Base-by-base conservation (phyloP, 2,329 filamentous ascomycete species). In the Aspergillus viridinutans region DNA sequence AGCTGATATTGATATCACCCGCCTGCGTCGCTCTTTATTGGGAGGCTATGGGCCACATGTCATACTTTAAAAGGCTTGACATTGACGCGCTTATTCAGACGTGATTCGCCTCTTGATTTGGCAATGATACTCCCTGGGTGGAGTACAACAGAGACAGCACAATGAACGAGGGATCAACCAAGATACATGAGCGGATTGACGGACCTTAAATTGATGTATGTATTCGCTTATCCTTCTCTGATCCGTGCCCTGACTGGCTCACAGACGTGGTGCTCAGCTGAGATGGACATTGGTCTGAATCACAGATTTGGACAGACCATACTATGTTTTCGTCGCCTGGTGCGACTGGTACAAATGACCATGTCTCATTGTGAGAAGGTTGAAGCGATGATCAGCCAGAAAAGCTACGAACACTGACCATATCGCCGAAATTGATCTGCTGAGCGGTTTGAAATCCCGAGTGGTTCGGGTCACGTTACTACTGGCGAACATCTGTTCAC, bases 21-120 rank as follows among this genome's bases (percentile, higher is more conserved):
- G 80, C 96, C 68, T 81, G 83, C 43, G 71, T 97, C 54, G 92
- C 91, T 2, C 90, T 93, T 69, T 88, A 91, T 69, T 97, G 92
- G 92, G 78, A 89, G 51, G 68, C 72, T n/a, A 73, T 78, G 67
- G 74, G 73, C 2, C 76, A 78, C 55, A 71, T 78, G 32, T 76
- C 76, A 1, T 79, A 76, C 57, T 78, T 74, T 61, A 70, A 74
- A 45, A 71, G 77, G 23, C 69, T 79, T 49, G 67, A 79, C 58
- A 71, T 78, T 49, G 75, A 77, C 53, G 58, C 64, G 35, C 65
- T 78, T 17, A 60, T 77, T 17, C 62, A 68, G 49, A 67, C 57
- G 45, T 74, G 57, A 67, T 17, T 23, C 14, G 6, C 25, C 40
- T 17, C 32, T 38, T 35, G 32, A 35, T 35, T 35, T 38, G 14